A percentile compares a stretch with the other conserved stretches of the same genome.
These are phyloP conservation scores for Cystofilobasidium capitatum DNA, from an alignment of 768 basidiomycete species.

Conservation along the genomic window DNA sequence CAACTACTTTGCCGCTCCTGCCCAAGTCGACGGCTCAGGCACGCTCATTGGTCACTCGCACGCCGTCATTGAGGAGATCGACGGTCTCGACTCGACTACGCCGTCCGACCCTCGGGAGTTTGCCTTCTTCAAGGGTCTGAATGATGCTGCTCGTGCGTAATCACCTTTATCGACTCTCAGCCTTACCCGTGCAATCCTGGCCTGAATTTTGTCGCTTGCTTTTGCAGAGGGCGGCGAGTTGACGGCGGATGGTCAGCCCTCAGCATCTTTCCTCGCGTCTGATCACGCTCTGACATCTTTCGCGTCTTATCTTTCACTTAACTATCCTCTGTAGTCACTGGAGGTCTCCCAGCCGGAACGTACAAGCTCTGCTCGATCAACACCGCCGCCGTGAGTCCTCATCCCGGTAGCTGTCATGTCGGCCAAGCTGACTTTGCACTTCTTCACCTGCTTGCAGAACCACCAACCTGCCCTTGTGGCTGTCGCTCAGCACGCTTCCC, in stretches of 20 bases:
- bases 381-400: slow-evolving; percentile 5
- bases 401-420: background rate
- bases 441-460: background rate
- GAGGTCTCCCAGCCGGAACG: slow-evolving; percentile 12
- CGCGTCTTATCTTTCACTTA: too few relatives aligned
- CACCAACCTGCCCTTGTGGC: slow-evolving; percentile 22
- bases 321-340: slow-evolving; percentile 6
- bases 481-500: slow-evolving; percentile 16
- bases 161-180: background rate
- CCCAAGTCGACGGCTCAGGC: slow-evolving; percentile 2
- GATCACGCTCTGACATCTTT: background rate
- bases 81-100: background rate
- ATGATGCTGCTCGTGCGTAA: slow-evolving; percentile 8
- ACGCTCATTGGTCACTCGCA: slow-evolving; percentile 15
- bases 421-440: background rate
- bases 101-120: slow-evolving; percentile 17
- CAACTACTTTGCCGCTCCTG: slow-evolving; percentile 17
- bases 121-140: slow-evolving; percentile 23
- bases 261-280: background rate
- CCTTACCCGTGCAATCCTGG: too few relatives aligned
- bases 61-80: slow-evolving; percentile 14
- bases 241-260: background rate
- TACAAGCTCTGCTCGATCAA: slow-evolving; percentile 25
- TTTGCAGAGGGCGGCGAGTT: background rate
- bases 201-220: too few relatives aligned